Percentiles rank a stretch among this genome's conserved stretches.
Evolutionary conservation across 805 yeast species (phyloP).

Genomic region (Candida maris): DNA sequence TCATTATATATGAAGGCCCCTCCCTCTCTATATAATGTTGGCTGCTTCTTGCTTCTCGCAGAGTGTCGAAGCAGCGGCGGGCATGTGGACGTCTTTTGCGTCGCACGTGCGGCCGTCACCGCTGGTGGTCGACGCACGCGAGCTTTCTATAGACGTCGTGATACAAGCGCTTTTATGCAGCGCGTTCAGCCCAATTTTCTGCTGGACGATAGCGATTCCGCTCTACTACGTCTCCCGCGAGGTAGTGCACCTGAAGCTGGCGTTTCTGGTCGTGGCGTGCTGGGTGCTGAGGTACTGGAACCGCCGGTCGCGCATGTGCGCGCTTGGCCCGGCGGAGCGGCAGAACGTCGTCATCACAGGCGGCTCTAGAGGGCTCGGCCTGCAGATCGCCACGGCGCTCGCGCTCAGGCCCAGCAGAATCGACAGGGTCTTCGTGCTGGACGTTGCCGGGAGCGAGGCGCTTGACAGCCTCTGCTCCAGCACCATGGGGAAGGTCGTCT

Average conservation of each 20-base stretch:
- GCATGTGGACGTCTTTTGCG: neutral
- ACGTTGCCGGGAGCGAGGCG: constrained; percentile 6
- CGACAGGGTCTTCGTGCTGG: constrained; percentile 8
- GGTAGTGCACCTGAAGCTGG: constrained; percentile 4
- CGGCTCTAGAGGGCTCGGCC: constrained; percentile 50
- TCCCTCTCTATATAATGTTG: too few relatives aligned
- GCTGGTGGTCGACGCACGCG: constrained; percentile 9
- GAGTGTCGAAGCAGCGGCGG: too few relatives aligned
- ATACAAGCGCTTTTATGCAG: constrained; percentile 14
- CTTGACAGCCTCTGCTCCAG: constrained; percentile 4
- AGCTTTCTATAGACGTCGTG: constrained; percentile 17
- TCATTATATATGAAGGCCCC: too few relatives aligned
- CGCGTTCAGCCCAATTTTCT: constrained; percentile 17
- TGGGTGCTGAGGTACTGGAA: constrained; percentile 24
- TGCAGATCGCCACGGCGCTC: constrained; percentile 33
- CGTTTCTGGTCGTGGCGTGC: constrained; percentile 9
- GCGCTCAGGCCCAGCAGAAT: neutral
- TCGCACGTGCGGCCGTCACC: constrained; percentile 9
- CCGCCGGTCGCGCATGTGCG: constrained; percentile 7
- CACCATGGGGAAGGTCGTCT: constrained; percentile 20
- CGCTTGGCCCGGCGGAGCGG: constrained; percentile 1
- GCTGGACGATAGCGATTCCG: constrained; percentile 13
- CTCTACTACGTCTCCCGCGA: constrained; percentile 5
- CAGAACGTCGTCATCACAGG: constrained; percentile 44
- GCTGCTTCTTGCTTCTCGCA: too few relatives aligned